These are phyloP conservation scores for Fusarium mexicanum DNA, from an alignment of 2,329 filamentous ascomycete species.

Conservation along the genomic window DNA sequence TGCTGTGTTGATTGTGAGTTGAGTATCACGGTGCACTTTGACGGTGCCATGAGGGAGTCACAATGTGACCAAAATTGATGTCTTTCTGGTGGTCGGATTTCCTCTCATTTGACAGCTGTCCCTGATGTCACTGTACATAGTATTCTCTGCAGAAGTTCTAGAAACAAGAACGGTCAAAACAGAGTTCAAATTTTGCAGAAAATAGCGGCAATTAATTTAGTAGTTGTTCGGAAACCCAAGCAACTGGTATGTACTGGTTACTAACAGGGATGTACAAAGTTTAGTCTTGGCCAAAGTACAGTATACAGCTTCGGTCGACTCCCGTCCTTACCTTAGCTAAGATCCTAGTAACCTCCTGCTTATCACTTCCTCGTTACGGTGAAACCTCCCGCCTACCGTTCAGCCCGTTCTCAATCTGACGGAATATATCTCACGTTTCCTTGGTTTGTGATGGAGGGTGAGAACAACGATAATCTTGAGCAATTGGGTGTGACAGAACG, in stretches of 20 bases:
- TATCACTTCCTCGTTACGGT: conserved; percentile 20
- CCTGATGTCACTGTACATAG: conserved; percentile 21
- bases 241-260: conserved; percentile 1
- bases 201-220: neutral
- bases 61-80: neutral
- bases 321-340: conserved; percentile 4
- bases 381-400: conserved; percentile 8
- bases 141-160: conserved; percentile 20
- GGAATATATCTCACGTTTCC: conserved; percentile 28
- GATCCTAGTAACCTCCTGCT: conserved; percentile 23
- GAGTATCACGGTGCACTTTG: conserved; percentile 5
- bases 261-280: neutral
- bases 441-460: conserved; percentile 30
- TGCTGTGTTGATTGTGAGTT: neutral
- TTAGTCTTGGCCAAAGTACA: conserved; percentile 14
- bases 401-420: conserved; percentile 16
- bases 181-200: conserved; percentile 13
- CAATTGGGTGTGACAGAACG: conserved; percentile 5
- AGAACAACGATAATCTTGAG: conserved; percentile 6
- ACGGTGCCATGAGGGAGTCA: neutral
- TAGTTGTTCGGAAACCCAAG: neutral
- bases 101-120: neutral
- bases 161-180: conserved; percentile 15
- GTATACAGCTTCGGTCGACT: conserved; percentile 31
- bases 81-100: neutral